Evolutionary conservation across 164 flowering plant genomes (phyloP).

Genomic region (Vitis riparia): DNA sequence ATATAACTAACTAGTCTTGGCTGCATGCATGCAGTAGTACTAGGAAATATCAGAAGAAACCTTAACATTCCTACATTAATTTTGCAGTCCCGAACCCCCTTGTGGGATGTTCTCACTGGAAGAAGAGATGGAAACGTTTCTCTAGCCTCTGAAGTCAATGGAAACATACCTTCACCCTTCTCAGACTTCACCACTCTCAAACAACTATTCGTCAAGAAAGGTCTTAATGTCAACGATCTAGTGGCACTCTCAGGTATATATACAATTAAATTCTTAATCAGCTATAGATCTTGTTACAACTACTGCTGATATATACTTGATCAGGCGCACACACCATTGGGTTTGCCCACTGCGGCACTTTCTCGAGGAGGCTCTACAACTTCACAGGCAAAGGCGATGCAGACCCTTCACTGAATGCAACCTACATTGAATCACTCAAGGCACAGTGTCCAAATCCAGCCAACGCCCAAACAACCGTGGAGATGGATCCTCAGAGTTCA

Average conservation of each 20-base stretch:
- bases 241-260: conserved; percentile 39
- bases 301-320: background rate
- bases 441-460: conserved; percentile 14
- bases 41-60: no score
- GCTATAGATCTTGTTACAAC: no score
- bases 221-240: conserved; percentile 19
- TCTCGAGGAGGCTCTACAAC: conserved; percentile 37
- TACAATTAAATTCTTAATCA: no score
- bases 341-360: conserved; percentile 26
- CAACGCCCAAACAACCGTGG: conserved; percentile 16
- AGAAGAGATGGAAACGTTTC: conserved; percentile 38
- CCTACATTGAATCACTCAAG: conserved; percentile 14
- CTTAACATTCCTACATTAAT: background rate
- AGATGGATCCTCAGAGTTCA: conserved; percentile 36
- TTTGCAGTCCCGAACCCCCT: conserved; percentile 10
- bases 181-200: conserved; percentile 18
- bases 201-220: conserved; percentile 8
- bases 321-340: conserved; percentile 61
- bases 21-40: background rate
- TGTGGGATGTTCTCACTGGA: conserved; percentile 36
- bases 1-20: background rate
- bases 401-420: conserved; percentile 30
- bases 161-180: conserved; percentile 29
- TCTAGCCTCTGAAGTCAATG: conserved; percentile 13
- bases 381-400: conserved; percentile 43